These are phyloP conservation scores for Vitis hybrid DNA, from an alignment of 177 flowering plant genomes.

Conservation along the genomic window DNA sequence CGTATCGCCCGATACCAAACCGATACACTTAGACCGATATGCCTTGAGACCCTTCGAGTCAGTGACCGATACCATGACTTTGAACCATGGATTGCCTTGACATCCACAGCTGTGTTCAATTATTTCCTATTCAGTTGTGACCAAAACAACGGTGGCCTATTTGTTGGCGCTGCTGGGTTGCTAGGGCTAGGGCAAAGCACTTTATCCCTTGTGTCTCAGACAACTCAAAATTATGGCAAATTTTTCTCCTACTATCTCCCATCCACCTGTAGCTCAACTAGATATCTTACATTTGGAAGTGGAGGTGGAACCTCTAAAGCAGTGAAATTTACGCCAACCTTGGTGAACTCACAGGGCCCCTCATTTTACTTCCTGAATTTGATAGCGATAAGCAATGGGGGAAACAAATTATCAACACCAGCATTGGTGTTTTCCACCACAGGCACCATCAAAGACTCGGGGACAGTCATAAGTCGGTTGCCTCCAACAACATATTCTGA, in stretches of 20 bases:
- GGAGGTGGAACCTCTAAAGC: neutral
- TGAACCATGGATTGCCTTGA: no score
- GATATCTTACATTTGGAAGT: slow-evolving; percentile 48
- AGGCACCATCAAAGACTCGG: slow-evolving; percentile 54
- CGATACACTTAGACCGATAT: no score
- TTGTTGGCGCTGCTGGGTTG: no score
- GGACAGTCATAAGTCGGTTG: slow-evolving; percentile 59
- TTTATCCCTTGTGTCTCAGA: no score
- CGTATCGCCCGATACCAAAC: no score
- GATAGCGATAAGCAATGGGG: slow-evolving; percentile 36
- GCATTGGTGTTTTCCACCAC: slow-evolving; percentile 19
- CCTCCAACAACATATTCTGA: slow-evolving; percentile 46
- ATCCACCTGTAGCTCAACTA: slow-evolving; percentile 32
- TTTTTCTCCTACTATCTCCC: slow-evolving; percentile 66
- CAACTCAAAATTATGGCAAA: no score
- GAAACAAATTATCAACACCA: slow-evolving; percentile 22
- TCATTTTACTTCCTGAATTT: slow-evolving; percentile 41
- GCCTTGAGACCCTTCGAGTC: no score
- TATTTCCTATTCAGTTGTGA: no score
- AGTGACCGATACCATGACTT: no score
- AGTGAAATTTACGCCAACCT: slow-evolving; percentile 29
- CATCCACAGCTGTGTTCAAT: no score
- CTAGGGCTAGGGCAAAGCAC: no score
- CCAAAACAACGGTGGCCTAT: no score
- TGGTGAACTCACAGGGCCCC: slow-evolving; percentile 6